Conservation (phyloP, 73 alveolate genomes). For the Blepharisma japonicum region DNA sequence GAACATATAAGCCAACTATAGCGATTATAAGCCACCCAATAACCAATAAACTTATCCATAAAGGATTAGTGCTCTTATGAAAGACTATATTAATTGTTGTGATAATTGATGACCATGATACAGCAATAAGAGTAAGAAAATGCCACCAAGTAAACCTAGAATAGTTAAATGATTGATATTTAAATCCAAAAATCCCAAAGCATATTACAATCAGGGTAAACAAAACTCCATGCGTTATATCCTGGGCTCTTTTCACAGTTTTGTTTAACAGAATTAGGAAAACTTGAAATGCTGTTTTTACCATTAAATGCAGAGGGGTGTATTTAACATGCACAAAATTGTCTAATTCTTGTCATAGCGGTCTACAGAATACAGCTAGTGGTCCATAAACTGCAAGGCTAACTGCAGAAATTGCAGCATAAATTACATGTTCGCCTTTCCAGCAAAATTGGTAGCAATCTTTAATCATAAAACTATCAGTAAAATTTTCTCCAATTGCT, state of each 20-base stretch:
- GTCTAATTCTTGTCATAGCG: constrained; percentile 26
- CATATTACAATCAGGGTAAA: neutral
- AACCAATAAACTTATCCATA: neutral
- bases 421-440: neutral
- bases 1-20: neutral
- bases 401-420: neutral
- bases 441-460: constrained; percentile 3
- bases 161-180: constrained; percentile 25
- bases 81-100: neutral
- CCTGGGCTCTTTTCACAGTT: neutral
- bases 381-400: neutral
- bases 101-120: constrained; percentile 4
- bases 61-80: neutral
- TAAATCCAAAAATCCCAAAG: neutral
- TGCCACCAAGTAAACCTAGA: constrained; percentile 19
- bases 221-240: constrained; percentile 14
- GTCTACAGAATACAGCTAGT: constrained; percentile 24
- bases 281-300: constrained; percentile 1
- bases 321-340: neutral
- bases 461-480: neutral
- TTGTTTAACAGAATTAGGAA: neutral
- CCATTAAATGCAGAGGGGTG: neutral
- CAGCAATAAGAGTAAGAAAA: neutral
- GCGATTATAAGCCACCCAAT: constrained; percentile 14
- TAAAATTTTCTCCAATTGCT: constrained; percentile 2